Evolutionary conservation across 1,284 basidiomycete genomes (phyloP).

Genomic region (Microstroma glucosiphilum): DNA sequence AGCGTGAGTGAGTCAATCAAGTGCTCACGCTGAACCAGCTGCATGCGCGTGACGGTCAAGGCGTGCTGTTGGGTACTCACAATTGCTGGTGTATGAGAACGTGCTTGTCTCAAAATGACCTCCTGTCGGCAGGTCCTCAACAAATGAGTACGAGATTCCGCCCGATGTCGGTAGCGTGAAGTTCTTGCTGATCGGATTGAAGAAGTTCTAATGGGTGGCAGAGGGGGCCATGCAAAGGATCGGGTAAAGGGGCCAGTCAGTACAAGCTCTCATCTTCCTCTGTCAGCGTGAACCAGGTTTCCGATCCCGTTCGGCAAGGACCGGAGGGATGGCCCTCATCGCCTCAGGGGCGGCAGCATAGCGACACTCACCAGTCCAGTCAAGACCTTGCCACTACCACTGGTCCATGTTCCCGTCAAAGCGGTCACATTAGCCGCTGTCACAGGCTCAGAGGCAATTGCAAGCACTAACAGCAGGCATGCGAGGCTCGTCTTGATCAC

Average conservation of each 20-base stretch:
- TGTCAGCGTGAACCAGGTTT: background rate
- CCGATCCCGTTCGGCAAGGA: background rate
- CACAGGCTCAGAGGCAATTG: background rate
- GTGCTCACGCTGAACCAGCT: no score
- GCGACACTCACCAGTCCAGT: constrained; percentile 21
- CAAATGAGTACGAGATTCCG: constrained; percentile 46
- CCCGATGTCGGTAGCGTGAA: constrained; percentile 37
- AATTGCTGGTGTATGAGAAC: constrained; percentile 36
- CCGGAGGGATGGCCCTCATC: background rate
- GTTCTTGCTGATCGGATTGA: constrained; percentile 41
- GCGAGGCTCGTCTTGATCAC: no score
- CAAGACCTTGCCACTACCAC: constrained; percentile 21
- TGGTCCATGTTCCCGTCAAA: constrained; percentile 26
- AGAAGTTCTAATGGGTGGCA: constrained; percentile 24
- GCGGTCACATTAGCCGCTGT: constrained; percentile 12
- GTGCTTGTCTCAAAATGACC: constrained; percentile 40
- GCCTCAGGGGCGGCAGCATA: background rate
- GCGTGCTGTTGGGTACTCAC: constrained; percentile 13
- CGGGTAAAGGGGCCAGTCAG: background rate
- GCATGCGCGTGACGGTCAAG: no score
- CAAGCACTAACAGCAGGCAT: background rate
- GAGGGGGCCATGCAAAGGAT: background rate
- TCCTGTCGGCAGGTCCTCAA: constrained; percentile 21
- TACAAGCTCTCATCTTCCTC: background rate
- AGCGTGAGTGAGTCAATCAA: no score